Evolutionary conservation across 805 yeast species (phyloP).

Genomic region (Suhomyces prunicola): DNA sequence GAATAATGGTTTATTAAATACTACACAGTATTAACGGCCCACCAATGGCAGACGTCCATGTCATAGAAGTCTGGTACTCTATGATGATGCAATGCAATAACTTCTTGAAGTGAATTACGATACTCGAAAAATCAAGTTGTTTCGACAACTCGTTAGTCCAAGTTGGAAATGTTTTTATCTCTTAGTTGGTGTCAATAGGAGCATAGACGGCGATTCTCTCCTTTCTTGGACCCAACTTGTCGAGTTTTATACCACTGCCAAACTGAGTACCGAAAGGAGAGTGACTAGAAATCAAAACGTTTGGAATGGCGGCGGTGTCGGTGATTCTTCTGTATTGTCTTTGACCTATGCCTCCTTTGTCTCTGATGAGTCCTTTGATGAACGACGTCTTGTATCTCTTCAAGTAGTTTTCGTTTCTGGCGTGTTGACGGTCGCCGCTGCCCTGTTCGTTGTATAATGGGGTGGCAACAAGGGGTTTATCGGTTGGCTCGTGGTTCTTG

Average conservation of each 20-base stretch:
- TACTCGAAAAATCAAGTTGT: too few relatives aligned
- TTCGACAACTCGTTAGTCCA: too few relatives aligned
- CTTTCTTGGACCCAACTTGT: slow-evolving; percentile 44
- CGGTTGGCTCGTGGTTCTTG: slow-evolving; percentile 28
- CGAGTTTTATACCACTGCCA: slow-evolving; percentile 44
- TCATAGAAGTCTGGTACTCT: background rate
- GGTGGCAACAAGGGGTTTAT: slow-evolving; percentile 37
- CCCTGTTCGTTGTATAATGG: slow-evolving; percentile 33
- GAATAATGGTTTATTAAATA: background rate
- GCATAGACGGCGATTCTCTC: slow-evolving; percentile 41
- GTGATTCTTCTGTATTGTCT: slow-evolving; percentile 35
- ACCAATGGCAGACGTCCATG: background rate
- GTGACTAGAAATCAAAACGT: slow-evolving; percentile 37
- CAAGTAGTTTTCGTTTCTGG: slow-evolving; percentile 36
- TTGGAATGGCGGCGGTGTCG: slow-evolving; percentile 25
- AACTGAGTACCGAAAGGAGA: slow-evolving; percentile 40
- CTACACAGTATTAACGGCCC: background rate
- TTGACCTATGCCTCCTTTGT: slow-evolving; percentile 46
- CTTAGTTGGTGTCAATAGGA: slow-evolving; percentile 17
- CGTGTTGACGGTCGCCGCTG: slow-evolving; percentile 26
- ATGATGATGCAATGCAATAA: slow-evolving; percentile 4
- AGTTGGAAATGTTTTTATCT: background rate
- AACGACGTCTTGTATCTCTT: slow-evolving; percentile 41
- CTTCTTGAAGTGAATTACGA: background rate
- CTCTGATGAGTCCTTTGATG: slow-evolving; percentile 39